Base-by-base conservation (phyloP, 768 basidiomycete genomes). In the Suillus fuscotomentosus region DNA sequence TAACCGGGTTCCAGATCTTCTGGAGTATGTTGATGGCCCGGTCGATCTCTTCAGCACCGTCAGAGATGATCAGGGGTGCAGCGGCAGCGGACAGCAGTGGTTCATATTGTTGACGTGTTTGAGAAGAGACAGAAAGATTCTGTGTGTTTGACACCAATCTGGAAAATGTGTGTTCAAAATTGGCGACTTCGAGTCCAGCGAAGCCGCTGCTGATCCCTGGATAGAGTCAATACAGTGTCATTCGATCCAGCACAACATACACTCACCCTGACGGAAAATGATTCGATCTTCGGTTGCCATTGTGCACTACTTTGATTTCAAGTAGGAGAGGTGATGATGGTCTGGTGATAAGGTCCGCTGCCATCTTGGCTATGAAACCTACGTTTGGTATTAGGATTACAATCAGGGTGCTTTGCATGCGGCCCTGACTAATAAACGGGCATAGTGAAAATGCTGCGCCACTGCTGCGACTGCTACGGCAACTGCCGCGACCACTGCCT, bases 281-380 rank as follows among this genome's bases (percentile, higher is more conserved):
- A 62, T 43, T 66, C 68, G 67, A 13, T 59, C 39, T 57, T 66
- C 63, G 31, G 68, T 51, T 41, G 66, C 70, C 70, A 74, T 71
- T 63, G 65, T 60, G 64, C 36, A 31, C 22, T 39, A 27, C 38
- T 41, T 57, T 57, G 56, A 41, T 57, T 41, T 41, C 56, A 41
- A 57, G 56, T 10, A 42, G 39, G 39, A 53, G 17, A 20, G 17
- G 17, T n/a, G 53, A 36, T 54, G 53, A n/a, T n/a, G 53, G 53
- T 36, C 53, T 36, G 6, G 1, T 11, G 53, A 54, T 36, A 54
- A 54, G 53, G 53, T 10, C 20, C 34, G 31, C 17, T 7, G 2
- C 48, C 34, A 36, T 36, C 34, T n/a, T 36, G 20, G 53, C 53
- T 36, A n/a, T 2, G 53, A 20, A 53, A n/a, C 8, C 53, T 54